Evolutionary conservation across 73 alveolate species (phyloP).

Genomic region (Paramecium bursaria): DNA sequence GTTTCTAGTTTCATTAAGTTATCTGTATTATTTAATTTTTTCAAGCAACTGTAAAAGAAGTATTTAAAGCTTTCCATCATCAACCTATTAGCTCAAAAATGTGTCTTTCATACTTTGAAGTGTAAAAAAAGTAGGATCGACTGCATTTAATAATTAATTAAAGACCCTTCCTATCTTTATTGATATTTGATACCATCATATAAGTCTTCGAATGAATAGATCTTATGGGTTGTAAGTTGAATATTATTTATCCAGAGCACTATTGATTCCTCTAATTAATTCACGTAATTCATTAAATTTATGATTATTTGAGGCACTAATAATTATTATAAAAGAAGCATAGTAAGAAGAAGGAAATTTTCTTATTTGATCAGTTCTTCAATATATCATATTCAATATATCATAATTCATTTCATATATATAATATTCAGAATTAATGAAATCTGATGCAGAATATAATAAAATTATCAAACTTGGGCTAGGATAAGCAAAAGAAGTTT

Average conservation of each 20-base stretch:
- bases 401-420: too few species aligned
- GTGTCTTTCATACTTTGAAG: slow-evolving; percentile 3
- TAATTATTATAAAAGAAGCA: too few species aligned
- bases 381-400: too few species aligned
- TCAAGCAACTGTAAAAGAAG: slow-evolving; percentile 31
- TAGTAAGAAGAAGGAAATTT: too few species aligned
- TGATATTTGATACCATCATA: slow-evolving; percentile 24
- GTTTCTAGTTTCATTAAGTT: slow-evolving; percentile 12
- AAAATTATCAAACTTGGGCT: too few species aligned
- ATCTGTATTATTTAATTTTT: slow-evolving; percentile 8
- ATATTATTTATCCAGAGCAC: slow-evolving; percentile 32
- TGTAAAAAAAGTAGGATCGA: slow-evolving; percentile 56
- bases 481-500: too few species aligned
- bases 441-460: too few species aligned
- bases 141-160: slow-evolving; percentile 44
- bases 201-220: slow-evolving; percentile 30
- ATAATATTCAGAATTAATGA: too few species aligned
- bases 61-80: slow-evolving; percentile 3
- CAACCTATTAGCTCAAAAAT: not conserved
- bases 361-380: too few species aligned
- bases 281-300: too few species aligned
- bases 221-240: not conserved
- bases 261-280: slow-evolving; percentile 29
- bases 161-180: slow-evolving; percentile 2
- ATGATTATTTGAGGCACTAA: too few species aligned